phyloP scores from a whole-genome alignment of 441 rosid species.

The Rhodomyrtus psidioides region DNA sequence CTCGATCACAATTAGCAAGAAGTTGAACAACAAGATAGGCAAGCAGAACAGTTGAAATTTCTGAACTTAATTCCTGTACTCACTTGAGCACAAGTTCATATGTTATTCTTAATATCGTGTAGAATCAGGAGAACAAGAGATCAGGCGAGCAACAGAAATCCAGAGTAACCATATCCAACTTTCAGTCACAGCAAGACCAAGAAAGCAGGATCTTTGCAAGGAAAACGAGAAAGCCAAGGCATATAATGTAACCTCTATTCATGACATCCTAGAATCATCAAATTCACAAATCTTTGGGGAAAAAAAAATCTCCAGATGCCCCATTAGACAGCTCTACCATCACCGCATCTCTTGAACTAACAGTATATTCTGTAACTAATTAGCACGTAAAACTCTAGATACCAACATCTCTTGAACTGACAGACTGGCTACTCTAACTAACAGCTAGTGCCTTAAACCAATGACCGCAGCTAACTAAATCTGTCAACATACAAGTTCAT shows the following conservation, averaged over 20 bases:
- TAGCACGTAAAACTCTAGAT: not conserved
- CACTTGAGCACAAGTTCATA: not conserved
- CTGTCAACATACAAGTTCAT: not conserved
- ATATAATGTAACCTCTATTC: not conserved
- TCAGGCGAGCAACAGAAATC: not conserved
- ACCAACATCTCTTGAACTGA: not conserved
- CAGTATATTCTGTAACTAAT: not conserved
- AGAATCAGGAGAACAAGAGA: not conserved
- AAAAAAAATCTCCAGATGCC: not conserved
- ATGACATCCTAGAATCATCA: not conserved
- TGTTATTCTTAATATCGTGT: not conserved
- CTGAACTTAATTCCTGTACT: not conserved
- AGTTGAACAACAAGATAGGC: not conserved
- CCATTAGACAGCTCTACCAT: not conserved
- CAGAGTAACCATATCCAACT: not conserved
- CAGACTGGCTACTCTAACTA: not conserved
- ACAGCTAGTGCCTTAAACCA: not conserved
- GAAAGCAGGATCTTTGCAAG: not conserved
- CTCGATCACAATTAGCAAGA: not conserved
- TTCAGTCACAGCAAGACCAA: not conserved
- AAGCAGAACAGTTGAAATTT: not conserved
- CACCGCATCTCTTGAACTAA: not conserved
- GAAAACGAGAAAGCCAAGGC: not conserved
- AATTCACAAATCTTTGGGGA: not conserved
- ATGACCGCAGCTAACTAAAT: not conserved